A percentile compares a stretch with the other conserved stretches of the same genome.
phyloP scores from a whole-genome alignment of 176 grass and related monocot genomes.

The Eleusine coracana region DNA sequence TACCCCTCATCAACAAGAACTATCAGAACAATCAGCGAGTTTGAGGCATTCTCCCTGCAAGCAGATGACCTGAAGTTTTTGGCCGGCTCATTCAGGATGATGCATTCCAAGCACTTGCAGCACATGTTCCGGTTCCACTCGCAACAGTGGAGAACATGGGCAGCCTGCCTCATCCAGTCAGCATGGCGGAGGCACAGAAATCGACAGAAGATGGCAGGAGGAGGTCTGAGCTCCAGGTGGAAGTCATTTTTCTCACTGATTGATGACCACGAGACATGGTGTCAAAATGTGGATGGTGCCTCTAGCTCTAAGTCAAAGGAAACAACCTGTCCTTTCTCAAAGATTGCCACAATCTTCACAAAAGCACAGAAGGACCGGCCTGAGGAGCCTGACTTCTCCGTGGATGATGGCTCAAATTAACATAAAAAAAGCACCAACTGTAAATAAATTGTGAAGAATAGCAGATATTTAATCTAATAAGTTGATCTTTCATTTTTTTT shows the following conservation, averaged over 20 bases:
- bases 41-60: conserved; percentile 51
- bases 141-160: conserved; percentile 56
- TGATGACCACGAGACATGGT: neutral
- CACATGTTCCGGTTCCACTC: conserved; percentile 50
- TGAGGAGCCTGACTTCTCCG: conserved; percentile 41
- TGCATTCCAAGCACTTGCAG: conserved; percentile 59
- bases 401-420: conserved; percentile 29
- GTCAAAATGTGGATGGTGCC: neutral
- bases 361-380: conserved; percentile 35
- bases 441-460: neutral
- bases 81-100: conserved; percentile 41
- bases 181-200: conserved; percentile 32
- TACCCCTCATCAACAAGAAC: conserved; percentile 51
- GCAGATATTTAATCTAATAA: neutral
- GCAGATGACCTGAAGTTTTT: conserved; percentile 58
- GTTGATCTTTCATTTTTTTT: neutral
- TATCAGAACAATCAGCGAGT: conserved; percentile 29
- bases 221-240: conserved; percentile 30
- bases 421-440: neutral
- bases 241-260: conserved; percentile 46
- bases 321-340: conserved; percentile 18
- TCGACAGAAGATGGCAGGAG: conserved; percentile 15
- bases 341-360: conserved; percentile 42
- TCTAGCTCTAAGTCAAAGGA: neutral
- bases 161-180: conserved; percentile 48